These are phyloP conservation scores for Diplodia intermedia DNA, from an alignment of 2,329 filamentous ascomycete species.

Conservation along the genomic window DNA sequence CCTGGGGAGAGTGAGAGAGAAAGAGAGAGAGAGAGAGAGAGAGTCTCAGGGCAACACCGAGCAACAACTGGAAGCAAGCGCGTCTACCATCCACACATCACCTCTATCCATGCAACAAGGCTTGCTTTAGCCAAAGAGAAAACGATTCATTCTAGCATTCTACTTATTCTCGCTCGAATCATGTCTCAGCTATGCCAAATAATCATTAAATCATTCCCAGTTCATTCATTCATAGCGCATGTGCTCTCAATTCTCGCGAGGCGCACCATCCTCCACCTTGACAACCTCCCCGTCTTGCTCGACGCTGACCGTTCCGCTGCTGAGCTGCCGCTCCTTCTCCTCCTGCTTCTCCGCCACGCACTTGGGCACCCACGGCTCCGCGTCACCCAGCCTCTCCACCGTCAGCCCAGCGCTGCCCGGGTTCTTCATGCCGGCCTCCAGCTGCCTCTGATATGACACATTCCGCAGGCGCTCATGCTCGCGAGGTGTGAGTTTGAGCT, in stretches of 20 bases:
- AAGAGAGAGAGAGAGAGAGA: too few species aligned
- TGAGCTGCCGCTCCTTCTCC: neutral
- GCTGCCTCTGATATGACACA: conserved; percentile 64
- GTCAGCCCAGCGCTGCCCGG: conserved; percentile 48
- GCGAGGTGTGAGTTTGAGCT: conserved; percentile 58
- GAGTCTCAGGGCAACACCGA: too few species aligned
- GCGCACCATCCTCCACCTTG: neutral
- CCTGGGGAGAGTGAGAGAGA: too few species aligned
- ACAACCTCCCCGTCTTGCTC: neutral
- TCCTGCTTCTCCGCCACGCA: conserved; percentile 21
- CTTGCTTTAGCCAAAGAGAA: too few species aligned
- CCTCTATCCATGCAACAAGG: too few species aligned
- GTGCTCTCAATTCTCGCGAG: too few species aligned
- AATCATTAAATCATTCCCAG: neutral
- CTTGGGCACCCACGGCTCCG: conserved; percentile 38
- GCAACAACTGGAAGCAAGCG: too few species aligned
- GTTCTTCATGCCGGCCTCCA: conserved; percentile 60
- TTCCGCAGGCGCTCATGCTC: conserved; percentile 62
- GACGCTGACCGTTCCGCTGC: neutral
- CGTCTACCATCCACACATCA: too few species aligned
- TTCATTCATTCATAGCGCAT: too few species aligned
- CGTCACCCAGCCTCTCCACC: conserved; percentile 41
- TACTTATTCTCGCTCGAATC: too few species aligned
- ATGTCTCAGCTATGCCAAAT: neutral
- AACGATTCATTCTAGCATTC: too few species aligned